Percentiles rank a stretch among this genome's conserved stretches.
These are phyloP conservation scores for Fonsecaea nubica DNA, from an alignment of 2,329 filamentous ascomycete species.

Conservation along the genomic window DNA sequence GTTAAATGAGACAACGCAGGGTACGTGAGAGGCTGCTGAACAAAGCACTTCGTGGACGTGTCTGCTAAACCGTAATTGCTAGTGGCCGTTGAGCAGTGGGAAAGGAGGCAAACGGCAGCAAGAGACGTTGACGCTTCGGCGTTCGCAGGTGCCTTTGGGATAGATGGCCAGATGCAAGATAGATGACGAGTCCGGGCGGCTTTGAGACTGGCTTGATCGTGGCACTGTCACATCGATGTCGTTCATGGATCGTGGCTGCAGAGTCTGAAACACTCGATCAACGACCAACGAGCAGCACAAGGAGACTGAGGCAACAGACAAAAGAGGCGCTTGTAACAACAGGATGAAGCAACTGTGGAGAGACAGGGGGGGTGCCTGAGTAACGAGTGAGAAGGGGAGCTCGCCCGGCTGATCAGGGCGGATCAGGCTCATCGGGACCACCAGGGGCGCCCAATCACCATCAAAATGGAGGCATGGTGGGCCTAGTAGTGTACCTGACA, in stretches of 20 bases:
- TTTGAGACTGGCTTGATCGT: constrained; percentile 16
- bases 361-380: constrained; percentile 3
- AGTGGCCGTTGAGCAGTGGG: constrained; percentile 13
- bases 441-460: constrained; percentile 13
- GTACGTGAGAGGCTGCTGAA: background rate
- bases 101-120: background rate
- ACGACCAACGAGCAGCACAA: constrained; percentile 11
- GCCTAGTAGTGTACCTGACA: background rate
- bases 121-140: constrained; percentile 6
- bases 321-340: constrained; percentile 10
- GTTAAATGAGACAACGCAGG: background rate
- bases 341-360: constrained; percentile 18
- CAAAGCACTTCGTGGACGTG: background rate
- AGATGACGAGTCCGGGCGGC: constrained; percentile 29
- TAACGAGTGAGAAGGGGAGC: constrained; percentile 9
- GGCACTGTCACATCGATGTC: constrained; percentile 6
- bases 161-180: constrained; percentile 6
- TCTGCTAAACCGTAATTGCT: background rate
- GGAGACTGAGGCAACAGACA: constrained; percentile 13
- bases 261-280: constrained; percentile 27
- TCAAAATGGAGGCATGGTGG: background rate
- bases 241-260: constrained; percentile 17
- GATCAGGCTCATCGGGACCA: constrained; percentile 2
- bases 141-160: background rate
- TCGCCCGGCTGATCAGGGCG: background rate